These are phyloP conservation scores for Leccinum griseonigrum DNA, from an alignment of 1,284 basidiomycete genomes.

Conservation along the genomic window DNA sequence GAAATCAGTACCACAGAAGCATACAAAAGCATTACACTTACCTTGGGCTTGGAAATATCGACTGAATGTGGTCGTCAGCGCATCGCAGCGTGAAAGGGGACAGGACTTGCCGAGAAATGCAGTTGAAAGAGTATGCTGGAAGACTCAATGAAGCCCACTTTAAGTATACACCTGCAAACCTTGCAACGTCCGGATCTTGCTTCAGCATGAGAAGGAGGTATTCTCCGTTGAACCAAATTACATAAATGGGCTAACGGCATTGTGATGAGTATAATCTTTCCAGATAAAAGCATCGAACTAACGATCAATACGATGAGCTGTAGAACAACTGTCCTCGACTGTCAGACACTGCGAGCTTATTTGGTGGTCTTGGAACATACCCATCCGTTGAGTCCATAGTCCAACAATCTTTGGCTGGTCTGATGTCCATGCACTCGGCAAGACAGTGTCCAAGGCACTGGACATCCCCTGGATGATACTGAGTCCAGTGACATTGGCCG, in stretches of 20 bases:
- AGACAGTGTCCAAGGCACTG: slow-evolving; percentile 84
- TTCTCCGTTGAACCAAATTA: slow-evolving; percentile 84
- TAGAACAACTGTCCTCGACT: slow-evolving; percentile 54
- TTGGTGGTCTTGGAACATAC: slow-evolving; percentile 37
- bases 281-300: slow-evolving; percentile 25
- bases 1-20: slow-evolving; percentile 1
- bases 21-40: slow-evolving; percentile 17
- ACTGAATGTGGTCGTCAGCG: slow-evolving; percentile 39
- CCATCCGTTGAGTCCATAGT: slow-evolving; percentile 88
- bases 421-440: slow-evolving; percentile 91
- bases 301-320: slow-evolving; percentile 60
- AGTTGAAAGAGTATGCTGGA: slow-evolving; percentile 85
- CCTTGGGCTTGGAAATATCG: slow-evolving; percentile 91
- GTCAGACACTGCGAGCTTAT: not conserved
- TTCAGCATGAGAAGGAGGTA: slow-evolving; percentile 71
- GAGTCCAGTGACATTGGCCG: slow-evolving; percentile 68
- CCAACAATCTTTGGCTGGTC: slow-evolving; percentile 81
- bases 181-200: slow-evolving; percentile 87
- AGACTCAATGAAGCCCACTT: slow-evolving; percentile 78
- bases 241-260: slow-evolving; percentile 54
- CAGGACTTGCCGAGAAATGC: slow-evolving; percentile 53
- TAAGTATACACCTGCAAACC: slow-evolving; percentile 75
- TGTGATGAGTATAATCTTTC: not conserved
- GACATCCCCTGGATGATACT: slow-evolving; percentile 85
- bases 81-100: slow-evolving; percentile 20